Evolutionary conservation across 768 basidiomycete genomes (phyloP).

Genomic region (Suillus alpinus): DNA sequence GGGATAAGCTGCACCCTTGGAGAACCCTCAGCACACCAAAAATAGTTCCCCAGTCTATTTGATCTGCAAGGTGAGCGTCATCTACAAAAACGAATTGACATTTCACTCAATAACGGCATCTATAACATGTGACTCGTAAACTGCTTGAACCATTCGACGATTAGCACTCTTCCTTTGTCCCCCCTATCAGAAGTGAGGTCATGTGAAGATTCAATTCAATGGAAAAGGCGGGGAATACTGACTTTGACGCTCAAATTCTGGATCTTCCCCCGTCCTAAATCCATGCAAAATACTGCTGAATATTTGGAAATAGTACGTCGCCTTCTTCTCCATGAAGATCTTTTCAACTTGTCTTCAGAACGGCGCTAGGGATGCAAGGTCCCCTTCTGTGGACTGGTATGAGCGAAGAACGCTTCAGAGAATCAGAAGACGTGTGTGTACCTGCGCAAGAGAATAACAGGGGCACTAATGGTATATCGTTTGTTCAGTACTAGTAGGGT

Average conservation of each 20-base stretch:
- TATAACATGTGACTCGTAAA: constrained; percentile 29
- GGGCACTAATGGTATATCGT: constrained; percentile 36
- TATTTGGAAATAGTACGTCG: constrained; percentile 53
- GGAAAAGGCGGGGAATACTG: constrained; percentile 12
- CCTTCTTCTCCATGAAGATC: constrained; percentile 46
- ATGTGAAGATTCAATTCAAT: not conserved
- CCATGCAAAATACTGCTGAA: constrained; percentile 46
- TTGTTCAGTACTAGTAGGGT: not conserved
- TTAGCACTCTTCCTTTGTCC: constrained; percentile 61
- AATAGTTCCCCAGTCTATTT: too few species aligned
- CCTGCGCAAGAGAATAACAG: constrained; percentile 56
- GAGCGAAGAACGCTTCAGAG: not conserved
- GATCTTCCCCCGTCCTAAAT: constrained; percentile 32
- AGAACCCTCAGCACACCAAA: too few species aligned
- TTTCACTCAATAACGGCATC: not conserved
- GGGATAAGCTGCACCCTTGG: not conserved
- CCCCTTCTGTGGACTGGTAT: constrained; percentile 39
- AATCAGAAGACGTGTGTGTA: constrained; percentile 12
- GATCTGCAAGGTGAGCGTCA: not conserved
- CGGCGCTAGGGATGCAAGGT: constrained; percentile 48
- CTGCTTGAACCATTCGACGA: constrained; percentile 48
- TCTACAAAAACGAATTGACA: not conserved
- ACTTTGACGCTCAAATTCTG: constrained; percentile 11
- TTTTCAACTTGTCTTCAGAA: constrained; percentile 55
- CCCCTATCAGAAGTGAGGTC: constrained; percentile 36